Percentiles rank a stretch among this genome's conserved stretches.
Evolutionary conservation across 495 filamentous ascomycete species (phyloP).

Genomic region (Talaromyces nanjingensis): DNA sequence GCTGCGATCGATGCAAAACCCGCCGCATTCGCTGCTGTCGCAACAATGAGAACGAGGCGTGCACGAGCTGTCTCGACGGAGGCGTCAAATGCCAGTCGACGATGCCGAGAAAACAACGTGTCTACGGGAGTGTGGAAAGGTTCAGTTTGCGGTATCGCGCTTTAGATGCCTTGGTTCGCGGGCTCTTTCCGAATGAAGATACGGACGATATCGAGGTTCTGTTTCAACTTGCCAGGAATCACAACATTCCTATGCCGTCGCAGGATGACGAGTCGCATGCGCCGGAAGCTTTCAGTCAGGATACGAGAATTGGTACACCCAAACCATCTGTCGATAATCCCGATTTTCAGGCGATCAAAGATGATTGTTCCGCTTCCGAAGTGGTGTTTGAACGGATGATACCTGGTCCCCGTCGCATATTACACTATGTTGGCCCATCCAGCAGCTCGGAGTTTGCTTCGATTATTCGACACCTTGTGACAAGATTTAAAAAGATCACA

Average conservation of each 20-base stretch:
- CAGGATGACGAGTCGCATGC: slow-evolving; percentile 3
- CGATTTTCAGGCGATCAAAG: background rate
- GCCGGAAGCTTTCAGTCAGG: slow-evolving; percentile 5
- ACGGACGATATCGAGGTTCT: slow-evolving; percentile 29
- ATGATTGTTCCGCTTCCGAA: background rate
- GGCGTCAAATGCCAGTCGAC: slow-evolving; percentile 37
- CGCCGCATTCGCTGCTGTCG: slow-evolving; percentile 6
- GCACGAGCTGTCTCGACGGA: slow-evolving; percentile 14
- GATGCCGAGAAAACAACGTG: slow-evolving; percentile 38
- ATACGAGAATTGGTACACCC: background rate
- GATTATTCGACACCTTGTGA: slow-evolving; percentile 4
- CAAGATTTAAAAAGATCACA: slow-evolving; percentile 2
- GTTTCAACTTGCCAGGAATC: slow-evolving; percentile 20
- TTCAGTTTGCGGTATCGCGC: slow-evolving; percentile 36
- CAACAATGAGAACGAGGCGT: slow-evolving; percentile 6
- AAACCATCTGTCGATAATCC: background rate
- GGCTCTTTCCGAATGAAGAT: slow-evolving; percentile 36
- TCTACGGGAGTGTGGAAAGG: slow-evolving; percentile 45
- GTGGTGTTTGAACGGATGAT: slow-evolving; percentile 2
- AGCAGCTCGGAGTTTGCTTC: slow-evolving; percentile 16
- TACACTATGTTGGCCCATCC: slow-evolving; percentile 32
- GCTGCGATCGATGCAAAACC: slow-evolving; percentile 7
- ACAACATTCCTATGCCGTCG: slow-evolving; percentile 4
- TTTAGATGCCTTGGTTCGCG: slow-evolving; percentile 38
- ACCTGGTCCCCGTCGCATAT: slow-evolving; percentile 2